Conservation (phyloP, 176 grass and related monocot species). For the Oryza brachyantha region DNA sequence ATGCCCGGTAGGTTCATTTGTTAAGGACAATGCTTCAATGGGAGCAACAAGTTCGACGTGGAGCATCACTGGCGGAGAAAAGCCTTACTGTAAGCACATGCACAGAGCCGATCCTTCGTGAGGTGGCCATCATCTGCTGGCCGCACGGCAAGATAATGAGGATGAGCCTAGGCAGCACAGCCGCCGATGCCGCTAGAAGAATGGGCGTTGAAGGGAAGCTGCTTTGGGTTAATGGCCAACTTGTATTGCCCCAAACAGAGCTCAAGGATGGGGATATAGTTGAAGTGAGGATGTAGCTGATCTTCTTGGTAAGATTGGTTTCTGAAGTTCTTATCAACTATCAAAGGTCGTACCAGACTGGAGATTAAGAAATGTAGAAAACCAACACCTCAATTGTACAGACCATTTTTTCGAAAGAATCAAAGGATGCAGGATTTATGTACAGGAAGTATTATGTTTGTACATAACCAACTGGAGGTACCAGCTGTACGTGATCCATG, state of each 20-base stretch:
- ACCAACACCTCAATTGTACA: slow-evolving; percentile 38
- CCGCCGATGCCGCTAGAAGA: slow-evolving; percentile 83
- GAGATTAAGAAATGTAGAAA: slow-evolving; percentile 6
- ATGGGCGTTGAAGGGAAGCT: slow-evolving; percentile 84
- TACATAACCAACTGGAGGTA: slow-evolving; percentile 27
- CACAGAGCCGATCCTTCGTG: slow-evolving; percentile 38
- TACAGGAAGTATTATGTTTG: slow-evolving; percentile 19
- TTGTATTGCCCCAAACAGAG: slow-evolving; percentile 74
- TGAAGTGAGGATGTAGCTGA: slow-evolving; percentile 73
- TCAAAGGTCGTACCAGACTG: no score
- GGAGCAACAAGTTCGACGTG: slow-evolving; percentile 75
- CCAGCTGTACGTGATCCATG: slow-evolving; percentile 16
- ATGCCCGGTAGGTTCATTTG: slow-evolving; percentile 58
- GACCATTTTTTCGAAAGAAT: slow-evolving; percentile 40
- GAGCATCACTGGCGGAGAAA: slow-evolving; percentile 46
- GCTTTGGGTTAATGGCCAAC: slow-evolving; percentile 78
- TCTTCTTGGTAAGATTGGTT: no score
- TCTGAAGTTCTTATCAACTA: no score
- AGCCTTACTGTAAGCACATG: slow-evolving; percentile 40
- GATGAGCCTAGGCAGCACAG: slow-evolving; percentile 81
- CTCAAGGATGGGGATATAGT: slow-evolving; percentile 98
- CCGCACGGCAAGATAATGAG: slow-evolving; percentile 85
- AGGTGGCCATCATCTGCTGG: slow-evolving; percentile 92
- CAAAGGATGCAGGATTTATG: slow-evolving; percentile 2
- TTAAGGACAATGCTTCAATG: slow-evolving; percentile 93